These are phyloP conservation scores for Thalassiosira pacifica DNA, from an alignment of 352 stramenopile genomes.

Conservation along the genomic window DNA sequence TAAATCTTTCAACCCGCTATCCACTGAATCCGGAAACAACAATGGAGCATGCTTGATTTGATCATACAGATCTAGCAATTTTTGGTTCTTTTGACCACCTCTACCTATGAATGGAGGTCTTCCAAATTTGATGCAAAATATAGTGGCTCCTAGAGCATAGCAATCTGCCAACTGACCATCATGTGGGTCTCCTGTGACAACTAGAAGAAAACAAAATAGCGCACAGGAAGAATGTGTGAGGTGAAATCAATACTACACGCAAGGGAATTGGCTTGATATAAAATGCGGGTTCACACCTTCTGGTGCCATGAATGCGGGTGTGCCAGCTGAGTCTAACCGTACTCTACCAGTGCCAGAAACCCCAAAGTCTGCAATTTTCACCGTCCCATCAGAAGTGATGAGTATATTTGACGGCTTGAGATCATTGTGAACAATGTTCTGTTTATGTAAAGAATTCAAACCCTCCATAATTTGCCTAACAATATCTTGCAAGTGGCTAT, in stretches of 20 bases:
- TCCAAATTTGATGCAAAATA: conserved; percentile 44
- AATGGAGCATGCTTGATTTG: conserved; percentile 30
- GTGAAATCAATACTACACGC: too few species aligned
- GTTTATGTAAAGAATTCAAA: conserved; percentile 90
- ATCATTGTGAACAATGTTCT: conserved; percentile 92
- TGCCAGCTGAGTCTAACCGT: conserved; percentile 18
- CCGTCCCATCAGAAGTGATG: conserved; percentile 91
- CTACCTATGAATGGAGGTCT: conserved; percentile 40
- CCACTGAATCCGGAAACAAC: conserved; percentile 20
- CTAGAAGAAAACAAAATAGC: background rate
- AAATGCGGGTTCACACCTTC: too few species aligned
- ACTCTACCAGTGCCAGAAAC: conserved; percentile 17
- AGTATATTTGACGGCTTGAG: conserved; percentile 94
- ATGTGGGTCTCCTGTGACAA: conserved; percentile 33
- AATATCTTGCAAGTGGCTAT: conserved; percentile 85
- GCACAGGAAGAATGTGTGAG: too few species aligned
- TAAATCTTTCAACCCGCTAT: conserved; percentile 23
- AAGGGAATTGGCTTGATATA: too few species aligned
- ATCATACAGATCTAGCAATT: conserved; percentile 34
- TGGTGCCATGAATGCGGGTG: conserved; percentile 36
- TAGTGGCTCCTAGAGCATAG: conserved; percentile 40
- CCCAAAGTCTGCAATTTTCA: conserved; percentile 95
- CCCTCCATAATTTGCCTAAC: conserved; percentile 89
- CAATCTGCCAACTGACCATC: conserved; percentile 44
- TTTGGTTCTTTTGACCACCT: conserved; percentile 32